A percentile compares a stretch with the other conserved stretches of the same genome.
phyloP scores from a whole-genome alignment of 2,329 filamentous ascomycete genomes.

The Fusarium goolgardi region DNA sequence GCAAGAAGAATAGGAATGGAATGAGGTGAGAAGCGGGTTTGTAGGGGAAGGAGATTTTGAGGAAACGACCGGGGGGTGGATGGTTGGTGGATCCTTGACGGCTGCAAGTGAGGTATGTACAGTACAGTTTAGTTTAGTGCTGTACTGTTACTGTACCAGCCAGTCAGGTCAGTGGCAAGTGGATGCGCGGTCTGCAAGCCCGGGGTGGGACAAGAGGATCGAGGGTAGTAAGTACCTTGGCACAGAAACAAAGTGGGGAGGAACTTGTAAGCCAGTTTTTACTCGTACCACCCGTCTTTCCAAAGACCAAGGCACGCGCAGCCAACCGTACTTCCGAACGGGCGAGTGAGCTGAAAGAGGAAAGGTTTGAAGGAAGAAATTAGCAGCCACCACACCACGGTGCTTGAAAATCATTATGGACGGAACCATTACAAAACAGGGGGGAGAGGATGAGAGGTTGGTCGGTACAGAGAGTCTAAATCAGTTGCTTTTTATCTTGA shows the following conservation, averaged over 20 bases:
- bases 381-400: constrained; percentile 35
- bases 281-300: constrained; percentile 33
- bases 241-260: background rate
- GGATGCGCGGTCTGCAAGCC: background rate
- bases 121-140: background rate
- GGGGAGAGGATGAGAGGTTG: background rate
- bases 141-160: background rate
- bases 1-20: constrained; percentile 25
- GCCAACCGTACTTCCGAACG: constrained; percentile 32
- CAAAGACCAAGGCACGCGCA: constrained; percentile 27
- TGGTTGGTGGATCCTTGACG: background rate
- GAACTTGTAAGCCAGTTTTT: constrained; percentile 16
- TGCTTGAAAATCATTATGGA: background rate
- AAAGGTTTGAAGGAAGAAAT: constrained; percentile 38
- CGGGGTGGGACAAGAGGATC: constrained; percentile 24
- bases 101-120: background rate
- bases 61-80: constrained; percentile 34
- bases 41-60: constrained; percentile 42
- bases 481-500: background rate
- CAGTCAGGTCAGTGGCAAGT: background rate
- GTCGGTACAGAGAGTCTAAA: background rate
- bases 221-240: constrained; percentile 7
- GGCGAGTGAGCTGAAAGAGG: constrained; percentile 37
- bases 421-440: background rate
- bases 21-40: constrained; percentile 42